Conservation (phyloP, 495 filamentous ascomycete genomes). For the Aspergillus conjunctus region DNA sequence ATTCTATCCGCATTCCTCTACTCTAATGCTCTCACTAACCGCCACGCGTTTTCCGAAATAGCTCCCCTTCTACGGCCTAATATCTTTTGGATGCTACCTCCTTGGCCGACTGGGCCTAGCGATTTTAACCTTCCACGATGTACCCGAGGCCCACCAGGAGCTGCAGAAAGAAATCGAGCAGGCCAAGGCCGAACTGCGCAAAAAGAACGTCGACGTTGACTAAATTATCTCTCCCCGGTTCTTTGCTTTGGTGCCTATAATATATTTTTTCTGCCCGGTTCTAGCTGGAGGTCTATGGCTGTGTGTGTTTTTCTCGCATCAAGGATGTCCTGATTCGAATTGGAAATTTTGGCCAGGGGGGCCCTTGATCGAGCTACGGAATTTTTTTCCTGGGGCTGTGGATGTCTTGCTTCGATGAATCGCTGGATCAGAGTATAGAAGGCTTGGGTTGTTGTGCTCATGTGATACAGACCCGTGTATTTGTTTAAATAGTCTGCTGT, state of each 20-base stretch:
- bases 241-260: neutral
- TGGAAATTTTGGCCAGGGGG: no score
- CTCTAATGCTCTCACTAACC: neutral
- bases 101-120: slow-evolving; percentile 89
- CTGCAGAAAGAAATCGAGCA: slow-evolving; percentile 68
- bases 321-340: neutral
- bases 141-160: slow-evolving; percentile 87
- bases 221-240: slow-evolving; percentile 25
- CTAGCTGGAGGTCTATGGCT: neutral
- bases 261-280: neutral
- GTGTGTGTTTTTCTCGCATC: neutral
- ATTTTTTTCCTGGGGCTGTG: neutral
- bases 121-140: slow-evolving; percentile 94
- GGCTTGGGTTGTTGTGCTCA: neutral
- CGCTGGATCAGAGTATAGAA: neutral
- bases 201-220: slow-evolving; percentile 53
- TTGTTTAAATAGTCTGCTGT: neutral
- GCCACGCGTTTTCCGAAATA: slow-evolving; percentile 33
- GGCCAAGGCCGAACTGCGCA: slow-evolving; percentile 52
- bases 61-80: slow-evolving; percentile 91
- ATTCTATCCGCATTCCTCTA: neutral
- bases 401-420: neutral
- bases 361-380: no score
- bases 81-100: slow-evolving; percentile 91
- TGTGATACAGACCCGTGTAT: neutral